Base-by-base conservation (phyloP, 2,329 filamentous ascomycete species). In the Talaromyces atroroseus region DNA sequence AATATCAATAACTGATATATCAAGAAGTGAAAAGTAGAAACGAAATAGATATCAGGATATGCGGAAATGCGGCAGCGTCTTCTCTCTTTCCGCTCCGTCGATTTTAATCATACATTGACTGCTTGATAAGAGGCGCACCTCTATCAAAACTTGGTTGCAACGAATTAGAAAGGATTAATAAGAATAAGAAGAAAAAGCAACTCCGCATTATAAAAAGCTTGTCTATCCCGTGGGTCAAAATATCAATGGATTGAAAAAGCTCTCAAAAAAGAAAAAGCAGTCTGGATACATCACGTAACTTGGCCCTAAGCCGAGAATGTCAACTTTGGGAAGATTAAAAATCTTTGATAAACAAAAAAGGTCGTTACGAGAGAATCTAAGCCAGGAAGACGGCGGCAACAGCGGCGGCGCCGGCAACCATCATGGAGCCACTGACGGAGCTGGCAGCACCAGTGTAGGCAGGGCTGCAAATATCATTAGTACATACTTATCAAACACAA, bases 361-460 rank as follows among this genome's bases (percentile, higher is more conserved):
- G 18, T 54, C 52, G 64, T 60, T 59, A 66, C 64, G 64, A 60
- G 60, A 56, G 56, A 57, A 67, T 67, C 61, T 69, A 69, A 60
- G 67, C 67, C 58, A 69, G 51, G 66, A 69, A 64, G 65, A 68
- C 59, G 59, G 66, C 67, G 44, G 65, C 65, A 32, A 61, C 62
- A 53, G 66, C 67, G 52, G 67, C 67, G 38, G 61, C 65, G 63
- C 67, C 67, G 58, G 66, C 67, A 58, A 68, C 62, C 54, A 59
- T 58, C 61, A 69, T 66, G 54, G 64, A 67, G 64, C 61, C 60
- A 62, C 57, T 55, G 60, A 68, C 45, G 56, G 64, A 49, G 66
- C 52, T 67, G 56, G 65, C 66, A 51, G 65, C 66, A 62, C 66
- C 66, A 52, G 66, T 69, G 67, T 61, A 66, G 45, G 64, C 61